Percentiles rank a stretch among this genome's conserved stretches.
These are phyloP conservation scores for Colletotrichum sp. DNA, from an alignment of 2,329 filamentous ascomycete genomes.

Conservation along the genomic window DNA sequence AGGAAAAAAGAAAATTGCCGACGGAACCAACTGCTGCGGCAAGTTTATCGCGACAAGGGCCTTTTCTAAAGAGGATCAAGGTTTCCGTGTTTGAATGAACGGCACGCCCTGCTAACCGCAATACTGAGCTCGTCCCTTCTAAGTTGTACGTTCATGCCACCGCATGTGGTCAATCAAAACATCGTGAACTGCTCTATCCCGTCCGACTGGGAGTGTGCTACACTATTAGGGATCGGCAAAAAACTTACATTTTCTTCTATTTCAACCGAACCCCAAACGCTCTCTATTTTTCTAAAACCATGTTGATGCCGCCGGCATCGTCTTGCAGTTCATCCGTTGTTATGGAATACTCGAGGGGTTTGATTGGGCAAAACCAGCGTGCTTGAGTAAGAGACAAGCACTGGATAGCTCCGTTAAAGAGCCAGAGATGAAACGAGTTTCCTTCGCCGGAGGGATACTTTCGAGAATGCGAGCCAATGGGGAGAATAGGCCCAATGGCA, in stretches of 20 bases:
- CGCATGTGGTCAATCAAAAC: neutral
- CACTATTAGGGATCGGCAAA: neutral
- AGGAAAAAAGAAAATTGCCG: neutral
- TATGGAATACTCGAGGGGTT: accelerated
- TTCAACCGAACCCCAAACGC: neutral
- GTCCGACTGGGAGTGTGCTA: neutral
- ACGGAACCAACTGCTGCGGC: neutral
- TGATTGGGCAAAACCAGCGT: accelerated
- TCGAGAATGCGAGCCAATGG: neutral
- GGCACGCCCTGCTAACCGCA: neutral
- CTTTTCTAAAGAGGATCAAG: neutral
- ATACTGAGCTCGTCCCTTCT: neutral
- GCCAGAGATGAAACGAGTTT: neutral
- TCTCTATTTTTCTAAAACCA: accelerated
- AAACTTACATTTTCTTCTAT: neutral
- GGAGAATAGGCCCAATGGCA: neutral
- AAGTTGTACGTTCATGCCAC: neutral
- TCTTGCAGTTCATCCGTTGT: neutral
- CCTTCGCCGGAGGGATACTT: neutral
- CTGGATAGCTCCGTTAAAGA: neutral
- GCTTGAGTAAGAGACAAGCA: neutral
- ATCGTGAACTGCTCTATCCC: neutral
- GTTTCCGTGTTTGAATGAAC: neutral
- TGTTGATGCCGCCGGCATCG: neutral
- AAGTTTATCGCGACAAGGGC: neutral